Conservation (phyloP, 257 asterid genomes). For the Primulina huaijiensis region DNA sequence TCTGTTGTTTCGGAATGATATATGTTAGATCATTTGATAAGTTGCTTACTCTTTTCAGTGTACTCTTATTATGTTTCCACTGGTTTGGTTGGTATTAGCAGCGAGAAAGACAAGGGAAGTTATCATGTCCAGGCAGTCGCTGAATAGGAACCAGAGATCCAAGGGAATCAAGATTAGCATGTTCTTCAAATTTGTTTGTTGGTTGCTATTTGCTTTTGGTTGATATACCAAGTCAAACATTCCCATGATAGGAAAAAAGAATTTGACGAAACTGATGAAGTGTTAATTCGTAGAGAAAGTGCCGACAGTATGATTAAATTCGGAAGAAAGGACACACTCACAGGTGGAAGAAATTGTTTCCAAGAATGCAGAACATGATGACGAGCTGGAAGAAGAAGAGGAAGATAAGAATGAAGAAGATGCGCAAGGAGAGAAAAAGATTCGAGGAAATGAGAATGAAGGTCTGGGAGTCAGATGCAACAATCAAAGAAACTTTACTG, state of each 20-base stretch:
- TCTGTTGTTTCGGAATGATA: background rate
- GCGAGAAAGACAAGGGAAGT: slow-evolving; percentile 13
- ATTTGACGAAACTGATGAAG: slow-evolving; percentile 58
- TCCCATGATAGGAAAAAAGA: slow-evolving; percentile 76
- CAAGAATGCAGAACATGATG: background rate
- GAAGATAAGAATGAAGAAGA: slow-evolving; percentile 48
- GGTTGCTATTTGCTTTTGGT: slow-evolving; percentile 88
- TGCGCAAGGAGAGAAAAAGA: slow-evolving; percentile 44
- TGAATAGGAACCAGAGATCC: slow-evolving; percentile 72
- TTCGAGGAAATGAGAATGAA: slow-evolving; percentile 21
- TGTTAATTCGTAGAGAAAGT: slow-evolving; percentile 24
- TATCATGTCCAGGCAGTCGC: slow-evolving; percentile 76
- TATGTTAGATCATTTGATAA: background rate
- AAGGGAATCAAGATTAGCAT: slow-evolving; percentile 63
- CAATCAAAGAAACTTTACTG: slow-evolving; percentile 22
- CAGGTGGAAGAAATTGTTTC: slow-evolving; percentile 31
- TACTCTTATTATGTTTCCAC: slow-evolving; percentile 14
- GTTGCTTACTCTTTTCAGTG: slow-evolving; percentile 4
- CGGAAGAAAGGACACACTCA: slow-evolving; percentile 68
- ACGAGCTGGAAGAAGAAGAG: background rate
- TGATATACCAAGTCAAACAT: slow-evolving; percentile 88
- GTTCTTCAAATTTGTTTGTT: slow-evolving; percentile 71
- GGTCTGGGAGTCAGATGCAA: slow-evolving; percentile 22
- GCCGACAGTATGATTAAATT: slow-evolving; percentile 39
- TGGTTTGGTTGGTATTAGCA: slow-evolving; percentile 25